Evolutionary conservation across 352 stramenopile genomes (phyloP), one percentile per base, ranked within the genome.

Genomic region (Phytophthora hybrid): DNA sequence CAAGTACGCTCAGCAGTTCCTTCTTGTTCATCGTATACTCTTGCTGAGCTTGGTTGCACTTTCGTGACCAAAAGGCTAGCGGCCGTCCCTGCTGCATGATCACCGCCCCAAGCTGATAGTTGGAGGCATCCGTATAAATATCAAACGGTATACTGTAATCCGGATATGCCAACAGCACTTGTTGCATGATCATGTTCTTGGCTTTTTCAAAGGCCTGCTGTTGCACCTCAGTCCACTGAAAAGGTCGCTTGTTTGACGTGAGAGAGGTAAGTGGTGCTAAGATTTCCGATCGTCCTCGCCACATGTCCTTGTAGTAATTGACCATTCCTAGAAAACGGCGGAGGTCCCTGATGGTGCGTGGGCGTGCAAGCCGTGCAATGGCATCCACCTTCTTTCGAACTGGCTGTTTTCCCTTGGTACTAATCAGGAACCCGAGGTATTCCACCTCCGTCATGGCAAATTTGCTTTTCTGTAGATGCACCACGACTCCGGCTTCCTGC

Each of bases 281-380:
- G 6, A 31, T 57, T 3, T 31, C 39, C 16, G 44, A 56, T n/a
- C 52, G 8, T 52, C 34, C 56, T 21, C 37, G 9, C 56, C 37
- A 53, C 60, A 67, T 67, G 21, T 60, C 60, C 32, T 51, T 51
- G 51, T 59, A 67, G 19, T 62, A 69, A 46, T 57, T 69, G 3
- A 61, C n/a, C 18, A 62, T 69, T 2, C 53, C 62, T 26, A 26
- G 4, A 69, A 61, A 60, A 2, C 51, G n/a, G 2, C 32, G 19
- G 10, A 59, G 31, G 7, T 57, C 52, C 1, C 23, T 26, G 11
- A 53, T 34, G 11, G 55, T 55, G 10, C 39, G 4, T 1, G 53
- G 62, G 14, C 8, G 6, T 7, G 5, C 39, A 11, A 56, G 8
- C 18, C 29, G 53, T 10, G 10, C 4, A 23, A 62, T 62, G 16